Evolutionary conservation across 2,329 filamentous ascomycete species (phyloP).

Genomic region (Trichoderma koningiopsis): DNA sequence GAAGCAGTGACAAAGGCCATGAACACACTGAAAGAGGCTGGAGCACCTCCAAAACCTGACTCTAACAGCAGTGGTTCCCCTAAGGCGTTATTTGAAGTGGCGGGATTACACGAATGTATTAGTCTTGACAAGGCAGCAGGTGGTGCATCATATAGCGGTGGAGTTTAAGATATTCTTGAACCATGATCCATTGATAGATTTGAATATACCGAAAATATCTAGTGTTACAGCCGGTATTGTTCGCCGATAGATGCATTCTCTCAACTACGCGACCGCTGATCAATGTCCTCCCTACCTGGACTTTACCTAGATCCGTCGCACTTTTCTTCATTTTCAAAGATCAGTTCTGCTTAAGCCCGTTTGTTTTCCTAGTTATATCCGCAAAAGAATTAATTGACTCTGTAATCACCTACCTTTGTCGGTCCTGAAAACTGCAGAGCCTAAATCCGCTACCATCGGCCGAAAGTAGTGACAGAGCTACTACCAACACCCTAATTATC

Average conservation of each 20-base stretch:
- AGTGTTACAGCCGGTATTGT: background rate
- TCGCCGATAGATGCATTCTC: background rate
- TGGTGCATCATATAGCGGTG: background rate
- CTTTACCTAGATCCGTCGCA: background rate
- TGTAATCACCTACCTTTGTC: background rate
- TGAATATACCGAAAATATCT: background rate
- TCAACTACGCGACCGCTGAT: background rate
- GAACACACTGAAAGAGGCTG: conserved; percentile 3
- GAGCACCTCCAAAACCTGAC: background rate
- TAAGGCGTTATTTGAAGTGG: conserved; percentile 16
- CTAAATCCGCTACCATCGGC: background rate
- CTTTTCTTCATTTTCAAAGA: background rate
- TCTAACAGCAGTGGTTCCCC: background rate
- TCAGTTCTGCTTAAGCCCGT: background rate
- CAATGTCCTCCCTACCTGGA: background rate
- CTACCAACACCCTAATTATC: background rate
- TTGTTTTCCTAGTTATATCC: background rate
- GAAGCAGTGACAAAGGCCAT: background rate
- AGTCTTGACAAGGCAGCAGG: conserved; percentile 11
- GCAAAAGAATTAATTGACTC: background rate
- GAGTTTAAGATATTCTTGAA: background rate
- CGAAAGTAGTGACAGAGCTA: too few relatives aligned
- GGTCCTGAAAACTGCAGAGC: background rate
- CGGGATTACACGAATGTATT: conserved; percentile 17
- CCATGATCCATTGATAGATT: background rate